Conservation (phyloP, 1,139 yeast genomes). For the Sugiyamaella pinicola region DNA sequence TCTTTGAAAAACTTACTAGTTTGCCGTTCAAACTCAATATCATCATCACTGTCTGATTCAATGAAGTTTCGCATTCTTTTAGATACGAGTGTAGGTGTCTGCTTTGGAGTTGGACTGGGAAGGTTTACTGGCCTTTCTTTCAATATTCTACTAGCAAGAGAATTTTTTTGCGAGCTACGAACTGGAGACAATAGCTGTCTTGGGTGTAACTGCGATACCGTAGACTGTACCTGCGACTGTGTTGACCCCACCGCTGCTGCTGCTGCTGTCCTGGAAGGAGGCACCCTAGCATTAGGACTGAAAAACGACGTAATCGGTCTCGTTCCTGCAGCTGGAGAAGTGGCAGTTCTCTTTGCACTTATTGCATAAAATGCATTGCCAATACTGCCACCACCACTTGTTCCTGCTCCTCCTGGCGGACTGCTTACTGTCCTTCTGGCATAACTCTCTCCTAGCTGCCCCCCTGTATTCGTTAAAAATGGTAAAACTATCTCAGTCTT, state of each 20-base stretch:
- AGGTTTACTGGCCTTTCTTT: constrained; percentile 7
- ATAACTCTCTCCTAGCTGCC: neutral
- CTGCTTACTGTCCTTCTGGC: constrained; percentile 3
- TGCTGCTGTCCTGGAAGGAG: neutral
- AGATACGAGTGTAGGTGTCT: constrained; percentile 6
- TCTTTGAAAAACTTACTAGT: constrained; percentile 18
- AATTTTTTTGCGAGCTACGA: neutral
- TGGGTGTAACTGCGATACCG: neutral
- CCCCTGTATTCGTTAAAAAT: constrained; percentile 8
- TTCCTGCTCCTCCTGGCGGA: constrained; percentile 4
- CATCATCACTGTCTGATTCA: constrained; percentile 24
- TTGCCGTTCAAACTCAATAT: constrained; percentile 7
- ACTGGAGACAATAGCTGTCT: neutral
- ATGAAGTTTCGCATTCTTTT: constrained; percentile 18
- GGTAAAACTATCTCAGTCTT: constrained; percentile 41
- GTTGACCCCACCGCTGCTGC: too few relatives aligned
- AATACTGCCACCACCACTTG: neutral
- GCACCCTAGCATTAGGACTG: constrained; percentile 18
- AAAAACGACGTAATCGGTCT: constrained; percentile 18
- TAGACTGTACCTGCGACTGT: too few relatives aligned
- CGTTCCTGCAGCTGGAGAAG: constrained; percentile 3
- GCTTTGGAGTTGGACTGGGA: neutral
- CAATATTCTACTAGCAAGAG: constrained; percentile 2
- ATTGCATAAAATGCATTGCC: constrained; percentile 10
- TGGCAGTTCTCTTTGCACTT: constrained; percentile 5